Evolutionary conservation across 352 stramenopile genomes (phyloP).

Genomic region (Pythium oligandrum): DNA sequence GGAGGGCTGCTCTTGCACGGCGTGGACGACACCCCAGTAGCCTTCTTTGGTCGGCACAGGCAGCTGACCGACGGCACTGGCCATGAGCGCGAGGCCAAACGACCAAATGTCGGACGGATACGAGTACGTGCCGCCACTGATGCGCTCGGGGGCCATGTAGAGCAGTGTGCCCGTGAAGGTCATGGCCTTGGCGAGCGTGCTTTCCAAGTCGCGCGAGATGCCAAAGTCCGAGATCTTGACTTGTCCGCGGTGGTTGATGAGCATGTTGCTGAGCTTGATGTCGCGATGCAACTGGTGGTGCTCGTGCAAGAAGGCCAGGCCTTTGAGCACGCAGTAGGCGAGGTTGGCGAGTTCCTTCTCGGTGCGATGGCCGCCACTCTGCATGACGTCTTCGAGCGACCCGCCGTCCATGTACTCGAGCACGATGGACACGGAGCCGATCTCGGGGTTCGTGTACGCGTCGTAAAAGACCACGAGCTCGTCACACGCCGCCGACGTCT

Average conservation of each 20-base stretch:
- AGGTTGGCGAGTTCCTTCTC: conserved; percentile 84
- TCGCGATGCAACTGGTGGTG: conserved; percentile 91
- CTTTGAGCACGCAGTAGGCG: conserved; percentile 68
- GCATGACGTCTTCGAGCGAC: conserved; percentile 78
- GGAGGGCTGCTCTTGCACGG: conserved; percentile 73
- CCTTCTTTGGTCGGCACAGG: conserved; percentile 78
- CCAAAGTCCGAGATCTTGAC: conserved; percentile 88
- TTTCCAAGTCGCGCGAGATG: conserved; percentile 77
- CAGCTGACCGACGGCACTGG: conserved; percentile 82
- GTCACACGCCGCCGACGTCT: conserved; percentile 45
- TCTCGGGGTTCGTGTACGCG: conserved; percentile 86
- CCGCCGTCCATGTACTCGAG: conserved; percentile 94
- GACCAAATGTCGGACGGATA: conserved; percentile 86
- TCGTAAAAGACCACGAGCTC: conserved; percentile 91
- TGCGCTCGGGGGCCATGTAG: conserved; percentile 93
- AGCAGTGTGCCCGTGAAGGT: conserved; percentile 90
- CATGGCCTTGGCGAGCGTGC: conserved; percentile 79
- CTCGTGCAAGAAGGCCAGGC: conserved; percentile 86
- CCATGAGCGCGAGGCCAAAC: conserved; percentile 78
- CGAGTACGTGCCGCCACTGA: conserved; percentile 87
- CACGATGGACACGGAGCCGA: conserved; percentile 88
- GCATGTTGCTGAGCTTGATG: conserved; percentile 95
- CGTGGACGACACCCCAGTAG: conserved; percentile 89
- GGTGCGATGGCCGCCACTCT: conserved; percentile 24
- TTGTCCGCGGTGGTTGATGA: conserved; percentile 81